Evolutionary conservation across 192 early-diverging fungal genomes (phyloP).

Genomic region (Backusella parvicylindrica): DNA sequence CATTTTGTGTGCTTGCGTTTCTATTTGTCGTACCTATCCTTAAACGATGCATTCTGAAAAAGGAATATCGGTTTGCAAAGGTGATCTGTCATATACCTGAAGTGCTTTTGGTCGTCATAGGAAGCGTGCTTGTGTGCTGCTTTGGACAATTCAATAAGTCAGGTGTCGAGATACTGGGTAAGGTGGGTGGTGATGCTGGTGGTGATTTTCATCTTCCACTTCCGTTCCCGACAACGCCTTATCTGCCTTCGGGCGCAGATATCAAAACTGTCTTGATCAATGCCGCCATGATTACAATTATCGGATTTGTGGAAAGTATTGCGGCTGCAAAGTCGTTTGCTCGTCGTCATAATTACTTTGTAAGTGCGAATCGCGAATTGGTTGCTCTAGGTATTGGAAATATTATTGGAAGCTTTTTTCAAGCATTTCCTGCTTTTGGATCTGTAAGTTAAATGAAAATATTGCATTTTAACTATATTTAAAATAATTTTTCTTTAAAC

Average conservation of each 20-base stretch:
- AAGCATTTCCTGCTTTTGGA: constrained; percentile 77
- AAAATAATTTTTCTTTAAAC: neutral
- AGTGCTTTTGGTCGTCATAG: constrained; percentile 79
- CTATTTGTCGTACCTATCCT: constrained; percentile 52
- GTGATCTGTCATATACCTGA: constrained; percentile 58
- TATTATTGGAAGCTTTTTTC: constrained; percentile 73
- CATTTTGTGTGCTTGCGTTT: constrained; percentile 56
- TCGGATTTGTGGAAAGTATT: constrained; percentile 96
- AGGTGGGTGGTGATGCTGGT: constrained; percentile 57
- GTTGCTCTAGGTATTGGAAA: constrained; percentile 89
- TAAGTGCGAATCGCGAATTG: constrained; percentile 92
- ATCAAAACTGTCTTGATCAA: constrained; percentile 72
- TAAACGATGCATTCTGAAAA: constrained; percentile 33
- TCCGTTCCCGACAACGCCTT: constrained; percentile 55
- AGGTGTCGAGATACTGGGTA: constrained; percentile 73
- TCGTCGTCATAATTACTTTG: constrained; percentile 81
- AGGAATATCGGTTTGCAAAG: neutral
- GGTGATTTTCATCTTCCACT: constrained; percentile 12
- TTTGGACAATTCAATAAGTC: constrained; percentile 62
- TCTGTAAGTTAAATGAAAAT: constrained; percentile 45
- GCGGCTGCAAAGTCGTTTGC: constrained; percentile 91
- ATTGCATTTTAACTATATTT: neutral
- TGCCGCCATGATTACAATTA: constrained; percentile 85
- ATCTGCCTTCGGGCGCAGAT: constrained; percentile 46
- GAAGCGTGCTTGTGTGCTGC: constrained; percentile 56